phyloP scores from a whole-genome alignment of 805 yeast species.

The Candida berthetii region DNA sequence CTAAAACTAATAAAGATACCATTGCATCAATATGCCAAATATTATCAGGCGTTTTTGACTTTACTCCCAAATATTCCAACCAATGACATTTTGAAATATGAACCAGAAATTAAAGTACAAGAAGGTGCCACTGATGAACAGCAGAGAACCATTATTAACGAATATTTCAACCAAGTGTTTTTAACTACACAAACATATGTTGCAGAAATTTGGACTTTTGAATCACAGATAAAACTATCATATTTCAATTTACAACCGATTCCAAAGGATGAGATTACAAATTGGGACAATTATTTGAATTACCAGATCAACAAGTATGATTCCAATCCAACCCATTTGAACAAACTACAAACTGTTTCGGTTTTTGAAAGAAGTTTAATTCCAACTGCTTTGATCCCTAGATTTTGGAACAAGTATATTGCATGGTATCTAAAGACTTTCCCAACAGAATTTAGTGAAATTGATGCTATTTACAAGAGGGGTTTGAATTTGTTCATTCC shows the following conservation, averaged over 20 bases:
- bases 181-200: slow-evolving; percentile 14
- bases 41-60: slow-evolving; percentile 44
- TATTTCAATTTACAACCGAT: slow-evolving; percentile 48
- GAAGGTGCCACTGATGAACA: slow-evolving; percentile 11
- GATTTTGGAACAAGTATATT: slow-evolving; percentile 65
- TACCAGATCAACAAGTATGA: slow-evolving; percentile 35
- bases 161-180: slow-evolving; percentile 10
- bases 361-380: slow-evolving; percentile 71
- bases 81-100: slow-evolving; percentile 9
- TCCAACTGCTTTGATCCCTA: slow-evolving; percentile 54
- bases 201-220: slow-evolving; percentile 59
- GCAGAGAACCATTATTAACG: slow-evolving; percentile 8
- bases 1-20: slow-evolving; percentile 52
- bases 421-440: slow-evolving; percentile 38
- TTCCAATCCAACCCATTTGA: slow-evolving; percentile 9
- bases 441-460: slow-evolving; percentile 22
- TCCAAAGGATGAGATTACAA: slow-evolving; percentile 32
- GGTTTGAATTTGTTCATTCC: slow-evolving; percentile 40
- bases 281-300: slow-evolving; percentile 62
- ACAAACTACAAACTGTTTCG: slow-evolving; percentile 26
- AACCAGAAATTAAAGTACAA: slow-evolving; percentile 16
- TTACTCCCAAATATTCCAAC: slow-evolving; percentile 14
- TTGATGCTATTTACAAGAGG: slow-evolving; percentile 40
- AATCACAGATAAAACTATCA: slow-evolving; percentile 52
- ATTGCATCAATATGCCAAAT: slow-evolving; percentile 80